phyloP scores from a whole-genome alignment of 2,329 filamentous ascomycete species.

The Aurifilum marmelostoma region DNA sequence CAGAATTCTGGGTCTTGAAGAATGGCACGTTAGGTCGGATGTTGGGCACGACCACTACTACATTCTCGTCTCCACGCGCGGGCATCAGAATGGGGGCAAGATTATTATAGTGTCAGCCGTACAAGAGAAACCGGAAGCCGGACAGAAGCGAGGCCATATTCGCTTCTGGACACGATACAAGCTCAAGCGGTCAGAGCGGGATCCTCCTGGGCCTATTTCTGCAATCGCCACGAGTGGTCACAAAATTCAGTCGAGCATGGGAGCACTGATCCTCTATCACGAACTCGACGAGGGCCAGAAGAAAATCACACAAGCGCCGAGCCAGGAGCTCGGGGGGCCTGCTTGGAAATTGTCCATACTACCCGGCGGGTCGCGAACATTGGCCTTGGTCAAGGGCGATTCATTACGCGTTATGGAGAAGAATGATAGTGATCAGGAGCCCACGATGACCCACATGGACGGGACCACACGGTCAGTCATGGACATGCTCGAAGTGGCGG shows the following conservation, averaged over 20 bases:
- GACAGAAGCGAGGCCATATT: constrained; percentile 41
- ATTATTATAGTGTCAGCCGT: constrained; percentile 60
- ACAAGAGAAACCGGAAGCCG: constrained; percentile 33
- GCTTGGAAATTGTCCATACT: constrained; percentile 41
- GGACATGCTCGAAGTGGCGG: constrained; percentile 52
- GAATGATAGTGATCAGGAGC: background rate
- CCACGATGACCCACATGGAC: constrained; percentile 46
- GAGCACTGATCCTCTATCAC: constrained; percentile 40
- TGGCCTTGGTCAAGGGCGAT: constrained; percentile 56
- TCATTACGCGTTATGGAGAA: constrained; percentile 59
- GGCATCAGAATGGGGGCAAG: constrained; percentile 44
- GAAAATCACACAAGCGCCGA: constrained; percentile 52
- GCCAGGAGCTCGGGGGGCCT: constrained; percentile 55
- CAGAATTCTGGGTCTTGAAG: constrained; percentile 61
- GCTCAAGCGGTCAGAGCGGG: constrained; percentile 43
- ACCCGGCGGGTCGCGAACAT: constrained; percentile 51
- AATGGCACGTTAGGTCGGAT: constrained; percentile 65
- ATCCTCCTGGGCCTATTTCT: constrained; percentile 49
- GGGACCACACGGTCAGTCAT: constrained; percentile 46
- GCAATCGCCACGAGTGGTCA: constrained; percentile 43
- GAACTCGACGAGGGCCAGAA: constrained; percentile 53
- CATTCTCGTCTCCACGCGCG: constrained; percentile 61
- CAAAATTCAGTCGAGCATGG: constrained; percentile 31
- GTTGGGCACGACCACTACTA: constrained; percentile 61
- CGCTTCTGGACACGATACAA: constrained; percentile 59